Conservation (phyloP, 2,329 filamentous ascomycete species). For the Acephala macrosclerotiorum region DNA sequence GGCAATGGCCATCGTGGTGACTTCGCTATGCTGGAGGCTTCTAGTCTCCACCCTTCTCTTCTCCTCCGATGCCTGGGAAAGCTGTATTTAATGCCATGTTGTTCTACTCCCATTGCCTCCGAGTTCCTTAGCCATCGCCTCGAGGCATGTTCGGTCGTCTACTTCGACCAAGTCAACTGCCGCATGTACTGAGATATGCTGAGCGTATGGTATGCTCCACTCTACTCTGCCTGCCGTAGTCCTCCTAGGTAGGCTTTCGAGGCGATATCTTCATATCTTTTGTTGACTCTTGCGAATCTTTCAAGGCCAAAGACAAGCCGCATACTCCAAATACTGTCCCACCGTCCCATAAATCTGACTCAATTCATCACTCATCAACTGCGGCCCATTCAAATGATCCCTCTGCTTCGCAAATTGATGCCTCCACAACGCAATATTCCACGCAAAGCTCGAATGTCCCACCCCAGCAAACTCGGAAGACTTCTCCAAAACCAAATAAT, state of each 20-base stretch:
- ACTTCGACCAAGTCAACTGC: no score
- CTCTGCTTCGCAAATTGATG: conserved; percentile 29
- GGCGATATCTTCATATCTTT: no score
- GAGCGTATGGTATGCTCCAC: no score
- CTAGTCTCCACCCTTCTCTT: no score
- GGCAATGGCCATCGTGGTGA: no score
- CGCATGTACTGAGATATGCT: no score
- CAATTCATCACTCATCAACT: conserved; percentile 38
- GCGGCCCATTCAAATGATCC: conserved; percentile 33
- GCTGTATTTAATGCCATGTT: no score
- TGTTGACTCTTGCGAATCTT: background rate
- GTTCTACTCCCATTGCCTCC: background rate
- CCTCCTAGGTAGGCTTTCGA: no score
- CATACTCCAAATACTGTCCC: conserved; percentile 34
- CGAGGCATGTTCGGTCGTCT: background rate
- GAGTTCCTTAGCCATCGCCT: background rate
- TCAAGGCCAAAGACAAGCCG: conserved; percentile 39
- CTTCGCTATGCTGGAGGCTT: no score
- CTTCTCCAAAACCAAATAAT: conserved; percentile 57
- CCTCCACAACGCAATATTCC: conserved; percentile 51
- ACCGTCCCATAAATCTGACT: conserved; percentile 36
- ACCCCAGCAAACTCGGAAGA: conserved; percentile 51
- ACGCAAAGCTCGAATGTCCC: conserved; percentile 54
- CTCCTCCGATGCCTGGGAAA: no score
- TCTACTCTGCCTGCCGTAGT: no score